These are phyloP conservation scores for Scorias spongiosa DNA, from an alignment of 2,329 filamentous ascomycete species.

Conservation along the genomic window DNA sequence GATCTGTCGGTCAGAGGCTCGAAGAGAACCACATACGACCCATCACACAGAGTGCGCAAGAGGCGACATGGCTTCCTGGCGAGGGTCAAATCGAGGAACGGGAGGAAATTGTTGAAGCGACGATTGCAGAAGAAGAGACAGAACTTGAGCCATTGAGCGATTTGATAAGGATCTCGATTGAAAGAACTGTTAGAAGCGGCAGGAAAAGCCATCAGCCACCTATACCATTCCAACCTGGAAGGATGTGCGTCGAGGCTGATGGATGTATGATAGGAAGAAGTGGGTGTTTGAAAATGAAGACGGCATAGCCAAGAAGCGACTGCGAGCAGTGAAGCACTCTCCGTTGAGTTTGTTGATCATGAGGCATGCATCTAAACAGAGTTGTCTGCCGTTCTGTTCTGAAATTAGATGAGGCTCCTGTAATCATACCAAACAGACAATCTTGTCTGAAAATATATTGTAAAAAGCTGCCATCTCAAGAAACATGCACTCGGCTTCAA, in stretches of 20 bases:
- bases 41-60: slow-evolving; percentile 45
- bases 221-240: background rate
- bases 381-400: too few species aligned
- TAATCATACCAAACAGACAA: too few species aligned
- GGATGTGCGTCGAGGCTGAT: background rate
- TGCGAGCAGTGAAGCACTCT: too few species aligned
- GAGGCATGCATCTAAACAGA: too few species aligned
- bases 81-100: slow-evolving; percentile 36
- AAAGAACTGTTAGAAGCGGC: background rate
- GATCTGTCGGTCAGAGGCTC: slow-evolving; percentile 27
- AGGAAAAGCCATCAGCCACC: too few species aligned
- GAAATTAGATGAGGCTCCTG: too few species aligned
- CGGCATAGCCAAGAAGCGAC: too few species aligned
- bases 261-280: background rate
- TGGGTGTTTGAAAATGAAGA: background rate
- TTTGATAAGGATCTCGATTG: slow-evolving; percentile 1
- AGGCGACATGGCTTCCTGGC: slow-evolving; percentile 45
- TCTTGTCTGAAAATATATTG: too few species aligned
- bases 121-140: slow-evolving; percentile 39
- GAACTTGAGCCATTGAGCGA: slow-evolving; percentile 34
- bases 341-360: too few species aligned
- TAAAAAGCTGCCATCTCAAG: too few species aligned
- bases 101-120: slow-evolving; percentile 38
- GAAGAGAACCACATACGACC: slow-evolving; percentile 42
- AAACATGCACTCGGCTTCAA: too few species aligned